Conservation (phyloP, 2,329 filamentous ascomycete species). For the Pestalotiopsis fici region DNA sequence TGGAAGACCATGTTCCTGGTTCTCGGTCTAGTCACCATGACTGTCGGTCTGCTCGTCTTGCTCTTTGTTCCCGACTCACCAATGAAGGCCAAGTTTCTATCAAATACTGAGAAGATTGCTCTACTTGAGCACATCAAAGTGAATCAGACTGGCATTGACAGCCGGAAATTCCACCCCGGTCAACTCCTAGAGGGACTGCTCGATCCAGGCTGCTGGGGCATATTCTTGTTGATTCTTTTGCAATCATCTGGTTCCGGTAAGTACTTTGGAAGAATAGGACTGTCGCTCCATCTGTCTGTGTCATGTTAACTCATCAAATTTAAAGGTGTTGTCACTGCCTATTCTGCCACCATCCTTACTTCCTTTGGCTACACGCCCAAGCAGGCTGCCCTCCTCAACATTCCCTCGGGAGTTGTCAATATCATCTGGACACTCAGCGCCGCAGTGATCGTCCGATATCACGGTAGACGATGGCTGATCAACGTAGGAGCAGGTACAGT, state of each 20-base stretch:
- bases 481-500: background rate
- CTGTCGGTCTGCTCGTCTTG: background rate
- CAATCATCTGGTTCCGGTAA: background rate
- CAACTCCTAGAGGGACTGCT: background rate
- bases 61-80: slow-evolving; percentile 4
- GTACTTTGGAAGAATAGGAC: background rate
- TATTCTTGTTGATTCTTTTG: background rate
- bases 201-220: background rate
- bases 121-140: slow-evolving; percentile 1
- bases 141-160: slow-evolving; percentile 5
- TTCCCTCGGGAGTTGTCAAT: slow-evolving; percentile 1
- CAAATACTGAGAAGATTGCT: background rate
- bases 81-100: background rate
- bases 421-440: background rate
- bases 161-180: background rate
- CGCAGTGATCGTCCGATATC: background rate
- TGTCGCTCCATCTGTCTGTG: background rate
- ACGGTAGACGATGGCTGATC: background rate
- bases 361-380: slow-evolving; percentile 6
- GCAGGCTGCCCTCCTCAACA: background rate
- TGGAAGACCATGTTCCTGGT: slow-evolving; percentile 8
- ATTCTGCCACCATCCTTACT: background rate
- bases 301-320: background rate
- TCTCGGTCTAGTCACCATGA: background rate
- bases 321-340: background rate